Conservation (phyloP, 768 basidiomycete species). For the Podaxis sp. region DNA sequence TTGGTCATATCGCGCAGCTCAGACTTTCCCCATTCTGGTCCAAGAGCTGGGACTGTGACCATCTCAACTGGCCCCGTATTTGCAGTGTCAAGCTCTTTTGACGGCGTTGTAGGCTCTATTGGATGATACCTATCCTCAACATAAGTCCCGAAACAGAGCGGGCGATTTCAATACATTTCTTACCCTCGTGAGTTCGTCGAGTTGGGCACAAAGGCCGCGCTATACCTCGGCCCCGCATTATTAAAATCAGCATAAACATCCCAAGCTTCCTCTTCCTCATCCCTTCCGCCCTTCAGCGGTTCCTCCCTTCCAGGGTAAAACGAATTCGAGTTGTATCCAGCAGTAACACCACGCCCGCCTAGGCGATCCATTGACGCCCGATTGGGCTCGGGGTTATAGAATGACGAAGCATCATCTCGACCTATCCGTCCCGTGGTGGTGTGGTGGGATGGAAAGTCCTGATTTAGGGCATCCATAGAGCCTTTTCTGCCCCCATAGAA, state of each 20-base stretch:
- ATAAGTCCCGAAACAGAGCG: slow-evolving; percentile 1
- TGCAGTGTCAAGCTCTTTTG: slow-evolving; percentile 32
- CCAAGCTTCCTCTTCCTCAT: slow-evolving; percentile 70
- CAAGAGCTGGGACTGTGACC: slow-evolving; percentile 89
- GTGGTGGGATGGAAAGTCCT: slow-evolving; percentile 43
- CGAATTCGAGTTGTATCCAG: slow-evolving; percentile 73
- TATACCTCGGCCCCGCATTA: slow-evolving; percentile 79
- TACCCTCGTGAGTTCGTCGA: slow-evolving; percentile 42
- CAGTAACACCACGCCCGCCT: slow-evolving; percentile 40
- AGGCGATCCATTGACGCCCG: slow-evolving; percentile 50
- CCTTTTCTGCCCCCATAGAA: slow-evolving; percentile 69
- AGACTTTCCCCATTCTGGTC: slow-evolving; percentile 82
- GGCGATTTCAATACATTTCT: slow-evolving; percentile 19
- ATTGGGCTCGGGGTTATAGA: slow-evolving; percentile 48
- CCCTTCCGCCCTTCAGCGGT: slow-evolving; percentile 75
- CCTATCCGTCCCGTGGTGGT: slow-evolving; percentile 35
- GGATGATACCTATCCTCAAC: slow-evolving; percentile 42
- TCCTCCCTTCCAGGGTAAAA: slow-evolving; percentile 69
- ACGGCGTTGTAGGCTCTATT: slow-evolving; percentile 32
- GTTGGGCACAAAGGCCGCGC: slow-evolving; percentile 51
- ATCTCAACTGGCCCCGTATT: slow-evolving; percentile 67
- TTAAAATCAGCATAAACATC: slow-evolving; percentile 91
- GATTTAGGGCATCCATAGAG: slow-evolving; percentile 62
- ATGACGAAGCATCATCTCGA: slow-evolving; percentile 71
- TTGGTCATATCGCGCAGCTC: slow-evolving; percentile 81